phyloP scores from a whole-genome alignment of 1,139 yeast species.

The Geotrichum macrosporum region DNA sequence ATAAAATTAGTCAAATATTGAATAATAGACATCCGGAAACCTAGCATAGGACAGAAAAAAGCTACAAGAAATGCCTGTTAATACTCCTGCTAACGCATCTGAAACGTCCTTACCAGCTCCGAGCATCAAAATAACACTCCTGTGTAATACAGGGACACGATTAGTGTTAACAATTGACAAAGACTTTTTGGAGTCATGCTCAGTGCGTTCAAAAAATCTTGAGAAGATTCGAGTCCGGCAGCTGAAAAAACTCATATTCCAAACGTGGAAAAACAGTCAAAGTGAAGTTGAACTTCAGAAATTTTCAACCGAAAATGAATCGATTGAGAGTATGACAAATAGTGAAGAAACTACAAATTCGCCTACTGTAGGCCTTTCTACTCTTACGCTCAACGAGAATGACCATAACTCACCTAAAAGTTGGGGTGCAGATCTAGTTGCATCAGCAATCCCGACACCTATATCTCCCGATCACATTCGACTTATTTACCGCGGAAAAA shows the following conservation, averaged over 20 bases:
- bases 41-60: too few relatives aligned
- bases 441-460: conserved; percentile 20
- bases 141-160: conserved; percentile 31
- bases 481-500: conserved; percentile 34
- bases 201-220: conserved; percentile 25
- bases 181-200: conserved; percentile 25
- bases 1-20: too few relatives aligned
- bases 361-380: too few relatives aligned
- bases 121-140: conserved; percentile 26
- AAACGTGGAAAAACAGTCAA: conserved; percentile 15
- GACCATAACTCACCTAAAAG: too few relatives aligned
- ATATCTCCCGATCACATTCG: conserved; percentile 26
- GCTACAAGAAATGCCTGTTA: too few relatives aligned
- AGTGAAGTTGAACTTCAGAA: not conserved
- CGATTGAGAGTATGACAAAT: not conserved
- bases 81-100: conserved; percentile 3
- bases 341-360: conserved; percentile 13
- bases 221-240: conserved; percentile 26
- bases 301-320: not conserved
- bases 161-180: conserved; percentile 26
- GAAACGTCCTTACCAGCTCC: conserved; percentile 10
- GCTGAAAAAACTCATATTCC: conserved; percentile 26
- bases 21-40: too few relatives aligned
- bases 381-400: too few relatives aligned
- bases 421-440: conserved; percentile 32